Percentiles rank a stretch among this genome's conserved stretches.
Conservation (phyloP, 1,139 yeast genomes). For the Yamadazyma oceani region DNA sequence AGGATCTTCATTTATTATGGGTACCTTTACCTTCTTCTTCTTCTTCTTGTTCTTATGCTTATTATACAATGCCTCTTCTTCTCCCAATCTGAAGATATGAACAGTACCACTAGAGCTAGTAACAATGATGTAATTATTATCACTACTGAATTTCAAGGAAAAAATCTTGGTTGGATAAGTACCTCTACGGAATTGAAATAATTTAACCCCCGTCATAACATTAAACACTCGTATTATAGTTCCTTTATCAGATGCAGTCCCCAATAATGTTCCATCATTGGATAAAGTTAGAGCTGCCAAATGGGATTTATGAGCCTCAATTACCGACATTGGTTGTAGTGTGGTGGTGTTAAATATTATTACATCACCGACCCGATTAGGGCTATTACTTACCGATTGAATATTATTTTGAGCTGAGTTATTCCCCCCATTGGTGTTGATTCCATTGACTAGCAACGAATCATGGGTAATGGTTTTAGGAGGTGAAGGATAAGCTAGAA, state of each 20-base stretch:
- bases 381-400: conserved; percentile 45
- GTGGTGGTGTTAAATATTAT: conserved; percentile 76
- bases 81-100: conserved; percentile 78
- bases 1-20: conserved; percentile 25
- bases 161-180: conserved; percentile 90
- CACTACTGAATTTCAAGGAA: conserved; percentile 75
- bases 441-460: conserved; percentile 41
- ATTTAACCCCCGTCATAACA: conserved; percentile 78
- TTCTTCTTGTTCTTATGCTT: conserved; percentile 36
- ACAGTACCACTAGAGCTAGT: conserved; percentile 92
- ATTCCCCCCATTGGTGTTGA: conserved; percentile 47
- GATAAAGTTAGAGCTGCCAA: conserved; percentile 79
- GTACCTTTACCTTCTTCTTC: conserved; percentile 15
- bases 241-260: conserved; percentile 95
- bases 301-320: conserved; percentile 90
- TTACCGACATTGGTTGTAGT: conserved; percentile 81
- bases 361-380: conserved; percentile 78
- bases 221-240: conserved; percentile 87
- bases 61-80: conserved; percentile 51
- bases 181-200: conserved; percentile 91
- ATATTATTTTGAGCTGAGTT: conserved; percentile 43
- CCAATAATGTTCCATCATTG: conserved; percentile 76
- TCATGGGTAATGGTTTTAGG: conserved; percentile 51
- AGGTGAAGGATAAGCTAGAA: conserved; percentile 87
- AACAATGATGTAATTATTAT: conserved; percentile 74